These are phyloP conservation scores for Botryotinia narcissicola DNA, from an alignment of 2,329 filamentous ascomycete species.

Conservation along the genomic window DNA sequence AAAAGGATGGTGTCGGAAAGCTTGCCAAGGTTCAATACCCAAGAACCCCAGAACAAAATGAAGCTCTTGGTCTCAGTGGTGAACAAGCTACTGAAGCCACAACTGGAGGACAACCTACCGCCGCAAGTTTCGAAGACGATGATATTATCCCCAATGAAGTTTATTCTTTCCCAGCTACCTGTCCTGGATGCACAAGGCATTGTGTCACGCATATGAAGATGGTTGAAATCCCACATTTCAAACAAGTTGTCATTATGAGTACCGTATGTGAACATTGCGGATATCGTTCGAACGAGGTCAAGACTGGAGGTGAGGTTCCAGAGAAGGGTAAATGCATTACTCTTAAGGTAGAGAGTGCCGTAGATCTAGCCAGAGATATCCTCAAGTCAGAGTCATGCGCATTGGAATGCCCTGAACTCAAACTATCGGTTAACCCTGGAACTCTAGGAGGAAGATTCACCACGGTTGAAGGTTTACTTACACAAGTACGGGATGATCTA, in stretches of 20 bases:
- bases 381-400: conserved; percentile 94
- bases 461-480: conserved; percentile 89
- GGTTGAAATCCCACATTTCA: conserved; percentile 97
- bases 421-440: conserved; percentile 84
- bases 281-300: conserved; percentile 94
- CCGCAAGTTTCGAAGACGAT: conserved; percentile 50
- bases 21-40: conserved; percentile 84
- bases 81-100: conserved; percentile 53
- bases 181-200: conserved; percentile 82
- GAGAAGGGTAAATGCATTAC: conserved; percentile 81
- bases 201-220: conserved; percentile 98
- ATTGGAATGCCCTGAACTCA: conserved; percentile 81
- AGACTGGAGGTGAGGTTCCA: conserved; percentile 91
- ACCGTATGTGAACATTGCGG: conserved; percentile 90
- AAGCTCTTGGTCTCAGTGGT: conserved; percentile 72
- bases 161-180: conserved; percentile 87
- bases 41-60: conserved; percentile 83
- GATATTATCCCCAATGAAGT: conserved; percentile 89
- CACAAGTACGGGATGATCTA: conserved; percentile 88
- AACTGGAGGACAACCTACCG: conserved; percentile 44
- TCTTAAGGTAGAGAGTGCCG: conserved; percentile 63
- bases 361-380: conserved; percentile 86
- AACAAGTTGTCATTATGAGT: conserved; percentile 94
- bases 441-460: conserved; percentile 96
- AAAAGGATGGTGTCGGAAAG: conserved; percentile 77